Base-by-base conservation (phyloP, 2,329 filamentous ascomycete species). In the Bisporella sp. region DNA sequence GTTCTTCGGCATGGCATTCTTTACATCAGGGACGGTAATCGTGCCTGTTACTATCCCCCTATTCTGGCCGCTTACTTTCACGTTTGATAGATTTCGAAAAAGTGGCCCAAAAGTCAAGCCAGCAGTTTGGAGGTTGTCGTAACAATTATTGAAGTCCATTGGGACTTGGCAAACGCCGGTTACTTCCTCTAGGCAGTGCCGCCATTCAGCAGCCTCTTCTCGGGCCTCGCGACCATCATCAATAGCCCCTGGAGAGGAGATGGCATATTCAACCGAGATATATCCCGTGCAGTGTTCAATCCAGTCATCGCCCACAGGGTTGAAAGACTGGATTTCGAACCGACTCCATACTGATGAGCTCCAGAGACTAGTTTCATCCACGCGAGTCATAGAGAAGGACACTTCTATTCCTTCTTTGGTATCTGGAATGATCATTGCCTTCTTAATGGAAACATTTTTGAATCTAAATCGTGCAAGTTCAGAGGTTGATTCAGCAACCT, bases 51-150 rank as follows among this genome's bases (percentile, higher is more conserved):
- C 35, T 13, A 11, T 13, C 13, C 35, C 35, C 9, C 3, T 39
- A 3, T 13, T 13, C 9, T 13, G 9, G 35, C 35, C 61, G 6
- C 39, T 48, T 6, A 49, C 51, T 21, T 21, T 21, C 9, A 66
- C 59, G 50, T 61, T 45, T 4, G 50, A 44, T 4, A 68, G 56
- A 21, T 65, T 67, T 9, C 57, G 58, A 51, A 68, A 68, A 2
- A 63, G 48, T 5, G 62, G 56, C 6, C 66, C 66, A 30, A 66
- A 67, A 6, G 54, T 48, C 4, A 67, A 56, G 4, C 66, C 66
- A 12, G 59, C 54, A 5, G 54, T 57, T 28, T 58, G 49, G 7
- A 68, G 54, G 13, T 39, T 39, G 35, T 39, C 35, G 13, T 39
- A 39, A 9, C 9, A 13, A 9, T 39, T 13, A 11, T 39, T 9